These are phyloP conservation scores for Salicornia ramosissima DNA, from an alignment of 148 eudicot genomes.

Conservation along the genomic window DNA sequence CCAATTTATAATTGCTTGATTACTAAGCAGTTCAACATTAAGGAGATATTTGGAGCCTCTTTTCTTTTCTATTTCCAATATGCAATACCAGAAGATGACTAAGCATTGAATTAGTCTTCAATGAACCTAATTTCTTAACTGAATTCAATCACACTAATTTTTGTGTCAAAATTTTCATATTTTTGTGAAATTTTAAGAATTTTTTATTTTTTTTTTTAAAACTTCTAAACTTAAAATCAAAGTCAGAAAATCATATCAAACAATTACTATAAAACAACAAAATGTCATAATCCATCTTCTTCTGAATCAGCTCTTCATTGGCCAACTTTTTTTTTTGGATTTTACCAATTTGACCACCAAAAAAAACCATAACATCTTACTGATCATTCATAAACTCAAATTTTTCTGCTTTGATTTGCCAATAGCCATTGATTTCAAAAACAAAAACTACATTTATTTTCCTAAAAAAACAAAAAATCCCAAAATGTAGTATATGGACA, in stretches of 20 bases:
- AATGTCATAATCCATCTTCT: neutral
- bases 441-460: too few relatives aligned
- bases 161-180: neutral
- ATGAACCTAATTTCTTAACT: neutral
- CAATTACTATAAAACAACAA: neutral
- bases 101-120: neutral
- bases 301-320: neutral
- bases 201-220: neutral
- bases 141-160: neutral
- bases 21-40: neutral
- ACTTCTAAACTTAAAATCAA: neutral
- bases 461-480: too few relatives aligned
- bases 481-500: too few relatives aligned
- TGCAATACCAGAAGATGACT: neutral
- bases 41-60: neutral
- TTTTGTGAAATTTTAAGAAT: neutral
- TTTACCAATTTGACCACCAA: neutral
- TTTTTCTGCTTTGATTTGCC: too few relatives aligned
- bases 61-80: neutral
- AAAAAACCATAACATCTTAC: neutral
- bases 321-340: neutral
- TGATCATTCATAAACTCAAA: neutral
- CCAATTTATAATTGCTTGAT: constrained; percentile 7
- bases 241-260: neutral
- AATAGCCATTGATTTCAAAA: too few relatives aligned